Conservation (phyloP, 2,329 filamentous ascomycete genomes). For the Pseudopyrenochaeta lycopersici region DNA sequence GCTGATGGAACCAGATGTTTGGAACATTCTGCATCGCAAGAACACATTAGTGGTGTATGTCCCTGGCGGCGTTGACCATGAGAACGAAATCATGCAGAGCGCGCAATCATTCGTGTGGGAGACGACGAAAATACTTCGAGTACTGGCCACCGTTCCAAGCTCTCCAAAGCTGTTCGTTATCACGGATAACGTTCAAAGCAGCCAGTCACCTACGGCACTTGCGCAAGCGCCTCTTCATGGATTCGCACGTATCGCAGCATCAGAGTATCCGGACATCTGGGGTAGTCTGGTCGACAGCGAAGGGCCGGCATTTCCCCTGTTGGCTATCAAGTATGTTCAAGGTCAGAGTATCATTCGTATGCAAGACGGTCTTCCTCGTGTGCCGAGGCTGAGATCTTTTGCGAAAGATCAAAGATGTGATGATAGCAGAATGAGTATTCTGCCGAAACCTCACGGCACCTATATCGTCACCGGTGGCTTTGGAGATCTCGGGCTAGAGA, state of each 20-base stretch:
- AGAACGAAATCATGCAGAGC: background rate
- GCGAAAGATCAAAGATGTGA: constrained; percentile 18
- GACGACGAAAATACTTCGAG: background rate
- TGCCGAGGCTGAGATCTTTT: constrained; percentile 40
- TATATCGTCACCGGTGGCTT: constrained; percentile 57
- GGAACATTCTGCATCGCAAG: background rate
- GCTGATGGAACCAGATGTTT: background rate
- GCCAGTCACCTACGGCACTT: constrained; percentile 37
- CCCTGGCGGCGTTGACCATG: background rate
- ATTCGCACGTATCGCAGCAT: constrained; percentile 49
- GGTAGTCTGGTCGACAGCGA: constrained; percentile 43
- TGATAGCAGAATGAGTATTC: constrained; percentile 6
- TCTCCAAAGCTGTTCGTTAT: background rate
- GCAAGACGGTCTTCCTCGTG: constrained; percentile 49
- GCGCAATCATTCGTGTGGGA: background rate
- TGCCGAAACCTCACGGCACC: constrained; percentile 49
- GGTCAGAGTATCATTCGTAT: constrained; percentile 32
- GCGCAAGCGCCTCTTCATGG: constrained; percentile 42
- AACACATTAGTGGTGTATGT: background rate
- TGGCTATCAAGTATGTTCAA: constrained; percentile 50
- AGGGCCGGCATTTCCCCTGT: constrained; percentile 39
- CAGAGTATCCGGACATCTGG: constrained; percentile 51
- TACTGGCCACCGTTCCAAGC: background rate
- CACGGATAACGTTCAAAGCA: background rate
- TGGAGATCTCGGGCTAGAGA: constrained; percentile 52